Conservation (phyloP, 2,329 filamentous ascomycete genomes). For the Ceratocystis variospora region DNA sequence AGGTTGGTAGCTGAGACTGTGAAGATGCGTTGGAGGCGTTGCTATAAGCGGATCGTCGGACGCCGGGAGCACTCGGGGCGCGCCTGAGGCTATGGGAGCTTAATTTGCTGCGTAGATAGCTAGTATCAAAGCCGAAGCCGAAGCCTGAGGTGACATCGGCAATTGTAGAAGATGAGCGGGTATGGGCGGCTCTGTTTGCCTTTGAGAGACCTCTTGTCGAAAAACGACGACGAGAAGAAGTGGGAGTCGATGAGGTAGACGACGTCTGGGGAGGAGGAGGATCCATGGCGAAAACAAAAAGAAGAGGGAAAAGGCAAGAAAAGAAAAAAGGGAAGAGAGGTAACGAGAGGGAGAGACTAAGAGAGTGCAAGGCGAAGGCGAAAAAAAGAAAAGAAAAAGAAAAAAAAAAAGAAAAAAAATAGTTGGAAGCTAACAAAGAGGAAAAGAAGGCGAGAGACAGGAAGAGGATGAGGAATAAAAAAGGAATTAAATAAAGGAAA, state of each 20-base stretch:
- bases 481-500: neutral
- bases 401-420: neutral
- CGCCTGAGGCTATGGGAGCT: conserved; percentile 50
- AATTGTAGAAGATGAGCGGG: conserved; percentile 17
- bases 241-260: conserved; percentile 32
- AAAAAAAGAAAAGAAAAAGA: neutral
- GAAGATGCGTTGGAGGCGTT: conserved; percentile 29
- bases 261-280: conserved; percentile 14
- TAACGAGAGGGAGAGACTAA: conserved; percentile 7
- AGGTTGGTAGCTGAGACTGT: conserved; percentile 21
- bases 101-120: conserved; percentile 46
- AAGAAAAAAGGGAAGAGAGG: conserved; percentile 3
- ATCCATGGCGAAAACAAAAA: conserved; percentile 16
- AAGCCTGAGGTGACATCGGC: conserved; percentile 34
- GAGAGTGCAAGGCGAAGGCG: conserved; percentile 3
- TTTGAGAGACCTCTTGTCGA: conserved; percentile 41
- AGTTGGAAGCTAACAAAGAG: conserved; percentile 7
- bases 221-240: conserved; percentile 42
- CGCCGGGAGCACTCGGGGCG: conserved; percentile 43
- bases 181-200: conserved; percentile 17
- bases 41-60: conserved; percentile 17
- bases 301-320: neutral
- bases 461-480: neutral
- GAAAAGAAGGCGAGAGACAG: conserved; percentile 2
- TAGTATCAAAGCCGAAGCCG: conserved; percentile 40